Conservation (phyloP, 2,329 filamentous ascomycete species). For the Hymenoscyphus repandus region DNA sequence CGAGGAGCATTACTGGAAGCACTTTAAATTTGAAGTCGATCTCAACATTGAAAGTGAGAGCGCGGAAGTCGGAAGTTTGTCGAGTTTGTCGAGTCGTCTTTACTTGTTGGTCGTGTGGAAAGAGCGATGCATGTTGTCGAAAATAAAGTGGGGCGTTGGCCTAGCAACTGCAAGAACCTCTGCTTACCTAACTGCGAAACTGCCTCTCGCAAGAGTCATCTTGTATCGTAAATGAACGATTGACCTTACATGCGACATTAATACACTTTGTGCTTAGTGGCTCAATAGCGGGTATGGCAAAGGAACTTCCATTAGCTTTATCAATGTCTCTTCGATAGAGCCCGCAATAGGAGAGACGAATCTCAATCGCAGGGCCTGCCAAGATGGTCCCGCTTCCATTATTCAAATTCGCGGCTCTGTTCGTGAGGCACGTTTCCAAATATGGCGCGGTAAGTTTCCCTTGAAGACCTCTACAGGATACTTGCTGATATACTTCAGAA, state of each 20-base stretch:
- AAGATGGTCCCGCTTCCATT: constrained; percentile 60
- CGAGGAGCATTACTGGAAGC: constrained; percentile 1
- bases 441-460: constrained; percentile 56
- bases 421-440: constrained; percentile 62
- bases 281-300: background rate
- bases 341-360: background rate
- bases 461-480: background rate
- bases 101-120: no score
- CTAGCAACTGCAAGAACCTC: no score
- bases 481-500: constrained; percentile 41
- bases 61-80: background rate
- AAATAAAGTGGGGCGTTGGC: no score
- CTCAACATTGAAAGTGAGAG: constrained; percentile 3
- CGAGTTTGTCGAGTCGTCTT: background rate
- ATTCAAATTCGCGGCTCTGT: constrained; percentile 61
- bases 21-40: background rate
- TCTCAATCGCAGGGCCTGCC: constrained; percentile 1
- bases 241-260: no score
- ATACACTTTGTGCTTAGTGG: background rate
- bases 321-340: constrained; percentile 4
- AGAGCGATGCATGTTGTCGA: no score
- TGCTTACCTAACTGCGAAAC: no score
- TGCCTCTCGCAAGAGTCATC: no score
- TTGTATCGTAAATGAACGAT: no score
- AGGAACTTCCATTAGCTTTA: background rate